Percentiles rank a stretch among this genome's conserved stretches.
Conservation (phyloP, 225 moss, liverwort and hornwort species). For the Rhytidiadelphus loreus region DNA sequence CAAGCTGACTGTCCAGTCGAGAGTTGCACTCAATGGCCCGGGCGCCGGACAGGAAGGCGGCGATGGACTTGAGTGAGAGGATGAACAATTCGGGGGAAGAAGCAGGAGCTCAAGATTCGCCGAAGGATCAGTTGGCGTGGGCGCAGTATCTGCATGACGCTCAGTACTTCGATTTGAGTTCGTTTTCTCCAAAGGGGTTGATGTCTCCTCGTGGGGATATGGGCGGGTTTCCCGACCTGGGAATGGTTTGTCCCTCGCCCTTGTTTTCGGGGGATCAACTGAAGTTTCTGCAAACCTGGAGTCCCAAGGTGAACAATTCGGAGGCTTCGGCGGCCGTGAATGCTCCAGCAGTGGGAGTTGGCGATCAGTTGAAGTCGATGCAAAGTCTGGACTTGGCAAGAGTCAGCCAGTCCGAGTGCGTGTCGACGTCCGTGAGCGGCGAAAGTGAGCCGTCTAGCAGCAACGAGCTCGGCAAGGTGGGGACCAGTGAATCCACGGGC, state of each 20-base stretch:
- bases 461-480: constrained; percentile 8
- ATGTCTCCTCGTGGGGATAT: neutral
- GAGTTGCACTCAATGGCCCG: neutral
- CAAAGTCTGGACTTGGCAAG: neutral
- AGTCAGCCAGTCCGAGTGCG: neutral
- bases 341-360: neutral
- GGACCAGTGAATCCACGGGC: constrained; percentile 6
- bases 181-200: constrained; percentile 10
- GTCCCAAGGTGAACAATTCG: neutral
- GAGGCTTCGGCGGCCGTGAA: neutral
- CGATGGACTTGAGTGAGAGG: constrained; percentile 4
- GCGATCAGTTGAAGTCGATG: neutral
- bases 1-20: too few species aligned
- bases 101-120: neutral
- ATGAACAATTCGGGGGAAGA: neutral
- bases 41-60: neutral
- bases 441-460: constrained; percentile 15
- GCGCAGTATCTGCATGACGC: constrained; percentile 15
- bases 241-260: constrained; percentile 4
- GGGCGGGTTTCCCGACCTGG: neutral
- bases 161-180: constrained; percentile 11
- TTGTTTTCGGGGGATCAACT: constrained; percentile 18
- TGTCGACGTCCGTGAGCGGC: neutral
- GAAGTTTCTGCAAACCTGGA: constrained; percentile 19
- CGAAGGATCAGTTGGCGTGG: constrained; percentile 18